Conservation (phyloP, 2,329 filamentous ascomycete genomes). For the Tolypocladium inflatum region DNA sequence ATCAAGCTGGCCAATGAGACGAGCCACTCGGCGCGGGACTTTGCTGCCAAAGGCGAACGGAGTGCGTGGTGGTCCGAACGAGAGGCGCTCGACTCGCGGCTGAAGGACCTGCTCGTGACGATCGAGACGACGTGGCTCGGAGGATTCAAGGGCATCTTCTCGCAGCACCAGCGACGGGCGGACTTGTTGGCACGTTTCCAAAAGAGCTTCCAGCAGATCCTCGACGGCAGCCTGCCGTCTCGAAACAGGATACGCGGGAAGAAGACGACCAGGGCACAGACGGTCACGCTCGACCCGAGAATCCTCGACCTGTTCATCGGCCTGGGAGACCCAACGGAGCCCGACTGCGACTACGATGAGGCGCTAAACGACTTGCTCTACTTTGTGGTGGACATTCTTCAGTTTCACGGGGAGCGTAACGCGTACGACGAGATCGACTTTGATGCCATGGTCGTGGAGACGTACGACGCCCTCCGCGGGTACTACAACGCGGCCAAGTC, state of each 20-base stretch:
- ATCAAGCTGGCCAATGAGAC: slow-evolving; percentile 74
- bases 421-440: slow-evolving; percentile 98
- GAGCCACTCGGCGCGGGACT: slow-evolving; percentile 63
- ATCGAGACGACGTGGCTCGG: slow-evolving; percentile 93
- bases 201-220: slow-evolving; percentile 64
- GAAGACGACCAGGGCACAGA: slow-evolving; percentile 32
- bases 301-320: slow-evolving; percentile 86
- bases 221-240: slow-evolving; percentile 81
- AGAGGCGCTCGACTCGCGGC: slow-evolving; percentile 65
- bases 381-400: slow-evolving; percentile 91
- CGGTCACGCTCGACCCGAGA: slow-evolving; percentile 42
- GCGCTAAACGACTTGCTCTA: slow-evolving; percentile 86
- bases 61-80: slow-evolving; percentile 85
- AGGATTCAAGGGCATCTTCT: slow-evolving; percentile 91
- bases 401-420: slow-evolving; percentile 93
- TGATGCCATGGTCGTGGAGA: slow-evolving; percentile 81
- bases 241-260: slow-evolving; percentile 53
- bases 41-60: slow-evolving; percentile 65
- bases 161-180: slow-evolving; percentile 54
- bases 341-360: slow-evolving; percentile 71
- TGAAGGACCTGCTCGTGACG: slow-evolving; percentile 70
- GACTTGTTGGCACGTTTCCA: slow-evolving; percentile 67
- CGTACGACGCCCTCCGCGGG: slow-evolving; percentile 69
- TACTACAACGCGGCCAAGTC: slow-evolving; percentile 54
- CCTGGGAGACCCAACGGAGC: slow-evolving; percentile 61